Conservation (phyloP, 2,329 filamentous ascomycete species). For the Neoscytalidium dimidiatum region DNA sequence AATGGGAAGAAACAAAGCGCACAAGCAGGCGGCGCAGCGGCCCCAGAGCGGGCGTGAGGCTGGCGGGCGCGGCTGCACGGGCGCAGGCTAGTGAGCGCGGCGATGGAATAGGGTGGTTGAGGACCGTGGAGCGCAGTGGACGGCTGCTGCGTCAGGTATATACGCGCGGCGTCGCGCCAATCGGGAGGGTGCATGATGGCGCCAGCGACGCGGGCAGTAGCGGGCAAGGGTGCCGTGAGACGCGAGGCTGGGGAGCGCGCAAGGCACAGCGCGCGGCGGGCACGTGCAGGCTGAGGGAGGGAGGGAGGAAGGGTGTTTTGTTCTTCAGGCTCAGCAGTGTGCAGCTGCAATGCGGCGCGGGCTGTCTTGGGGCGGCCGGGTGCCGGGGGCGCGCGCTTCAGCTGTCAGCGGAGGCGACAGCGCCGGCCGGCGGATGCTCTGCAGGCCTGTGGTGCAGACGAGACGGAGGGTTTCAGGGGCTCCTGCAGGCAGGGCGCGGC, state of each 20-base stretch:
- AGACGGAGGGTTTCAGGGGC: slow-evolving; percentile 4
- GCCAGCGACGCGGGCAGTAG: background rate
- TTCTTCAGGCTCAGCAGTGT: background rate
- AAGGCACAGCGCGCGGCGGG: background rate
- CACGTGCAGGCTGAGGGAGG: background rate
- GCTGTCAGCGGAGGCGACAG: background rate
- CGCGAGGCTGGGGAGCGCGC: background rate
- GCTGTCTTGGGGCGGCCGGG: background rate
- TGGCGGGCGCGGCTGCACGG: slow-evolving; percentile 10
- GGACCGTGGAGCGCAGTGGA: background rate
- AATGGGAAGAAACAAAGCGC: slow-evolving; percentile 15
- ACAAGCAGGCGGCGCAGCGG: background rate
- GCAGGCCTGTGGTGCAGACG: background rate
- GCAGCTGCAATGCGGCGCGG: background rate
- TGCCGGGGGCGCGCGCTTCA: background rate
- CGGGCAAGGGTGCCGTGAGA: slow-evolving; percentile 1
- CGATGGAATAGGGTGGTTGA: slow-evolving; percentile 1
- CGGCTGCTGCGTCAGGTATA: background rate
- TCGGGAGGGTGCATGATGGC: background rate
- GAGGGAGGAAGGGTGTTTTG: background rate
- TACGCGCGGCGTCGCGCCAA: background rate
- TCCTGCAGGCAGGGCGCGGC: background rate
- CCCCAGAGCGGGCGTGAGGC: background rate
- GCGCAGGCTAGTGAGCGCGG: background rate
- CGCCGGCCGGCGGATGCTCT: background rate